These are phyloP conservation scores for Stemphylium lycopersici DNA, from an alignment of 2,329 filamentous ascomycete species.

Conservation along the genomic window DNA sequence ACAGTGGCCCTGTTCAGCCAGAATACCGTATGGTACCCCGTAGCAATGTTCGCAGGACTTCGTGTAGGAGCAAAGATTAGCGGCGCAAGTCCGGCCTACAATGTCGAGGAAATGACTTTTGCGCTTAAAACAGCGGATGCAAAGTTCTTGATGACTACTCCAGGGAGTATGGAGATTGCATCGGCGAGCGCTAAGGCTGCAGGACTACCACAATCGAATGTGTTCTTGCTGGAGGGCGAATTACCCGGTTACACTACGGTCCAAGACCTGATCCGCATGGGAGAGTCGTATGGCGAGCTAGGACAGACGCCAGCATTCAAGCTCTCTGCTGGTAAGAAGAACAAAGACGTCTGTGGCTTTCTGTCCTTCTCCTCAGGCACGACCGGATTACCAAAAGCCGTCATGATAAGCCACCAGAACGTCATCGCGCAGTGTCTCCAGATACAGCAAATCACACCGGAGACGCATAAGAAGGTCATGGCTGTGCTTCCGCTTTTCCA, in stretches of 20 bases:
- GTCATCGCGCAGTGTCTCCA: slow-evolving; percentile 65
- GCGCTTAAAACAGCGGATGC: slow-evolving; percentile 64
- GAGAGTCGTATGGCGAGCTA: slow-evolving; percentile 49
- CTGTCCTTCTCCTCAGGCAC: slow-evolving; percentile 47
- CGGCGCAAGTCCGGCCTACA: slow-evolving; percentile 70
- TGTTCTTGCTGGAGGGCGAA: slow-evolving; percentile 64
- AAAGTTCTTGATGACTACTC: slow-evolving; percentile 64
- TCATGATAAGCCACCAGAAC: slow-evolving; percentile 47
- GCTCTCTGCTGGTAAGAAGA: slow-evolving; percentile 60
- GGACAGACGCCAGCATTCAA: slow-evolving; percentile 58
- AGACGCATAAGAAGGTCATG: slow-evolving; percentile 50
- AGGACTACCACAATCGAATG: slow-evolving; percentile 58
- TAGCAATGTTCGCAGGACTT: slow-evolving; percentile 64
- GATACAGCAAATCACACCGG: slow-evolving; percentile 51
- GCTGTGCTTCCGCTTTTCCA: slow-evolving; percentile 45
- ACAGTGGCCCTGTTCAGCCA: slow-evolving; percentile 67
- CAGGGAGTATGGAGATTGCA: slow-evolving; percentile 62
- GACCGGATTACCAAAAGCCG: slow-evolving; percentile 47
- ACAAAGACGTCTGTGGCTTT: slow-evolving; percentile 63
- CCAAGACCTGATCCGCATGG: slow-evolving; percentile 53
- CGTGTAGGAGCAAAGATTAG: slow-evolving; percentile 63
- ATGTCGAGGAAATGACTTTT: slow-evolving; percentile 71
- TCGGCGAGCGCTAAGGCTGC: slow-evolving; percentile 60
- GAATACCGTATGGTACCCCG: slow-evolving; percentile 72
- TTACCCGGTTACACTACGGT: slow-evolving; percentile 58